Percentiles rank a stretch among this genome's conserved stretches.
Evolutionary conservation across 257 asterid genomes (phyloP).

Genomic region (Gentiana dahurica): DNA sequence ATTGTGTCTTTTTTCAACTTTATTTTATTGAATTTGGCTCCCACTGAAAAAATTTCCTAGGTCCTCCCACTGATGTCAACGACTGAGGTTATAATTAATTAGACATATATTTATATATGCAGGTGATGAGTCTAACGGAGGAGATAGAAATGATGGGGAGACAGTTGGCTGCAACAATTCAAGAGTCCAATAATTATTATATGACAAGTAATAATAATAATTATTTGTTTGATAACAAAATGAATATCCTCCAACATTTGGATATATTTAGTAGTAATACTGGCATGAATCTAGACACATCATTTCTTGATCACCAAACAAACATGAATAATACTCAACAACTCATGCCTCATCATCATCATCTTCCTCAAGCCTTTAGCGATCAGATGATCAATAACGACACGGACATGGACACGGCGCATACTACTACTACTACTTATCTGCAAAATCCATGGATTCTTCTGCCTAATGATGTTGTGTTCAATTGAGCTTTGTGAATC

Average conservation of each 20-base stretch:
- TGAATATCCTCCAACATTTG: constrained; percentile 7
- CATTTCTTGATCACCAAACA: not conserved
- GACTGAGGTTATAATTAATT: not conserved
- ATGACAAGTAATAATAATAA: too few species aligned
- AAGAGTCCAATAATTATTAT: not conserved
- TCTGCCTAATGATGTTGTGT: too few species aligned
- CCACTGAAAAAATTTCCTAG: too few species aligned
- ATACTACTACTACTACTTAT: constrained; percentile 1
- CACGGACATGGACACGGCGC: not conserved
- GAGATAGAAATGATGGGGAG: constrained; percentile 44
- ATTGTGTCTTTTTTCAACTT: too few species aligned
- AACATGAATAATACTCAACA: too few species aligned
- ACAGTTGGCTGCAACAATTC: constrained; percentile 32
- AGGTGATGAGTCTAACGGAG: constrained; percentile 59
- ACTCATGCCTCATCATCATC: constrained; percentile 2
- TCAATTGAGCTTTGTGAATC: too few species aligned
- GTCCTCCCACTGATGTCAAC: too few species aligned
- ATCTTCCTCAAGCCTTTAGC: not conserved
- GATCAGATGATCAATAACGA: not conserved
- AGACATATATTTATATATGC: constrained; percentile 2
- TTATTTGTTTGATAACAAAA: not conserved
- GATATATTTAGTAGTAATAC: not conserved
- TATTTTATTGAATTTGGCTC: too few species aligned
- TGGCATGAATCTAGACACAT: constrained; percentile 1
- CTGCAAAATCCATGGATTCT: constrained; percentile 3